Evolutionary conservation across 192 early-diverging fungal genomes (phyloP), one percentile per base, ranked within the genome.

Genomic region (Coemansia sp.): DNA sequence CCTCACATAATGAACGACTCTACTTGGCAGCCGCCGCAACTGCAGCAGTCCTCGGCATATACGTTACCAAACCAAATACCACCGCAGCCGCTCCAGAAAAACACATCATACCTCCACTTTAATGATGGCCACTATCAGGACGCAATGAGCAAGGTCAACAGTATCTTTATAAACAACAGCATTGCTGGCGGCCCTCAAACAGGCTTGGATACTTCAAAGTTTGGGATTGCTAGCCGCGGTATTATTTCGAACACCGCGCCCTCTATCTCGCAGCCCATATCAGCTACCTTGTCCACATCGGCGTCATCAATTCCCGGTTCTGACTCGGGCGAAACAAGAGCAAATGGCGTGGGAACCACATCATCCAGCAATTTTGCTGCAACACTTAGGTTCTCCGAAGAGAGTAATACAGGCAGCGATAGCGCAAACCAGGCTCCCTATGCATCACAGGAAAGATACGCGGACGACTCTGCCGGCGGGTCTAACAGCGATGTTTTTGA

Each of bases 11-110:
- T 71, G 16, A 62, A 41, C 59, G 51, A 63, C 45, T 20, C 73
- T n/a, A 38, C 75, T 4, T 74, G 72, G 79, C 74, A 76, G 51
- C 61, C 79, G 24, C 52, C 74, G 39, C 77, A 69, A 55, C 46
- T 60, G 48, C 73, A 75, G 55, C 66, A 68, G 26, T 20, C 60
- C 24, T 2, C 64, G 35, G 20, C 14, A 7, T 9, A n/a, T 21
- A 8, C 14, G 5, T 18, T 59, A n/a, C 2, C 35, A n/a, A 15
- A 59, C 34, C 57, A 59, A 35, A 11, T 21, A 18, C 14, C 57
- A 35, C 4, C 35, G 9, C 57, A 59, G 16, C 35, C 35, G 11
- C 34, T 20, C 34, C 57, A 59, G 35, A 59, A 59, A 33, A 59
- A 59, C 34, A 59, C 34, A 4, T 21, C 57, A 8, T 59, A 21